These are phyloP conservation scores for Fonsecaea pugnacius DNA, from an alignment of 2,329 filamentous ascomycete species.

Conservation along the genomic window DNA sequence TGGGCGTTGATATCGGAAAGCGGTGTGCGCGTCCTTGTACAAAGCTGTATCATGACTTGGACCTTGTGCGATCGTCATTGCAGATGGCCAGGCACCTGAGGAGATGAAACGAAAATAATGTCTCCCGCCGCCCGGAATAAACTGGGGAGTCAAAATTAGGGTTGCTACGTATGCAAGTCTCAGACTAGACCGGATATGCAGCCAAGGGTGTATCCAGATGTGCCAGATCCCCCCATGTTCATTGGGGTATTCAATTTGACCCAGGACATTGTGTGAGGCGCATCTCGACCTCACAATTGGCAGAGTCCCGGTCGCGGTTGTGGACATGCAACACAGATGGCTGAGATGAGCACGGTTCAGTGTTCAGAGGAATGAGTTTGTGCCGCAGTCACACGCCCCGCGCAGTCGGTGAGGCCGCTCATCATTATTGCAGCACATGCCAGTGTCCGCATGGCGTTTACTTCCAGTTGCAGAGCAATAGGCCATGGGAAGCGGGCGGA, in stretches of 20 bases:
- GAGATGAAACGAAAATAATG: slow-evolving; percentile 14
- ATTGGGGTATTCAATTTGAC: neutral
- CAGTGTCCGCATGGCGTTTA: neutral
- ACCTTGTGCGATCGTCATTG: slow-evolving; percentile 2
- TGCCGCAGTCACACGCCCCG: neutral
- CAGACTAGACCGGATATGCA: slow-evolving; percentile 19
- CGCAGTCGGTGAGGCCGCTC: neutral
- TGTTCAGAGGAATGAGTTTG: neutral
- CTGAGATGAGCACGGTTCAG: neutral
- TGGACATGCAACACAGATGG: neutral
- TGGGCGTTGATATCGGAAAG: neutral
- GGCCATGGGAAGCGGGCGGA: neutral
- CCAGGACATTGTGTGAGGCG: neutral
- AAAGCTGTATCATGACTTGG: neutral
- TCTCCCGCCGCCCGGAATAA: slow-evolving; percentile 10
- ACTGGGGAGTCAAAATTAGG: slow-evolving; percentile 14
- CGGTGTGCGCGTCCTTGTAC: neutral
- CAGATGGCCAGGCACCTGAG: slow-evolving; percentile 1
- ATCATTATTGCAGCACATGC: neutral
- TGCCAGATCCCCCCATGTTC: neutral
- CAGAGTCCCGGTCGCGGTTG: neutral
- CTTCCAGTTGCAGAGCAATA: neutral
- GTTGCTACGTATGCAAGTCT: slow-evolving; percentile 28
- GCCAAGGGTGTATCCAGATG: slow-evolving; percentile 3
- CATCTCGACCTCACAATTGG: neutral